phyloP scores from a whole-genome alignment of 148 eudicot species.

The Beta vulgaris region DNA sequence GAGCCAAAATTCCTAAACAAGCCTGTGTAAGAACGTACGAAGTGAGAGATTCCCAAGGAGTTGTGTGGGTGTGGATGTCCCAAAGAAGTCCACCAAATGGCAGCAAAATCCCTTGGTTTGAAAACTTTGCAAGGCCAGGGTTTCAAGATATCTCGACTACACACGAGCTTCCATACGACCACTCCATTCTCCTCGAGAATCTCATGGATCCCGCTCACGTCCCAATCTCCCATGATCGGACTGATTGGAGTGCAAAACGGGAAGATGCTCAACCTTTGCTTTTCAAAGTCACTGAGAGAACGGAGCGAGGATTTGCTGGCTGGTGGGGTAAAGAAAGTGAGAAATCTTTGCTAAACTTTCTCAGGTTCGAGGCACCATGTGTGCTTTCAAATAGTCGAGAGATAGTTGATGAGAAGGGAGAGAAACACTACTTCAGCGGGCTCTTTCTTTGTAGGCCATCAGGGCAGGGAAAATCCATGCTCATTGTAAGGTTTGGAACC shows the following conservation, averaged over 20 bases:
- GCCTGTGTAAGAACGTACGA: conserved; percentile 75
- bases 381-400: conserved; percentile 84
- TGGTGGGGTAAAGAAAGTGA: conserved; percentile 78
- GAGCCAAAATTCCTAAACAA: conserved; percentile 79
- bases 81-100: conserved; percentile 59
- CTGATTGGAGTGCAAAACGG: conserved; percentile 85
- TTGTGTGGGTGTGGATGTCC: conserved; percentile 98
- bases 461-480: conserved; percentile 94
- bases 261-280: conserved; percentile 84
- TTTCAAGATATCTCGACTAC: conserved; percentile 76
- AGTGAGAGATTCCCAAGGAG: conserved; percentile 88
- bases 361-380: conserved; percentile 89
- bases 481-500: conserved; percentile 80
- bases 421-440: conserved; percentile 64
- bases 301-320: conserved; percentile 87
- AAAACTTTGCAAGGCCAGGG: conserved; percentile 76
- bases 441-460: conserved; percentile 86
- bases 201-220: conserved; percentile 98
- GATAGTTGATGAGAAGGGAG: conserved; percentile 55
- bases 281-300: conserved; percentile 72
- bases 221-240: conserved; percentile 93
- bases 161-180: conserved; percentile 95
- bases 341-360: conserved; percentile 49
- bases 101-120: conserved; percentile 81
- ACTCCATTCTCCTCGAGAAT: conserved; percentile 93